Conservation (phyloP, 208 protist species). For the Endotrypanum monterogeii region DNA sequence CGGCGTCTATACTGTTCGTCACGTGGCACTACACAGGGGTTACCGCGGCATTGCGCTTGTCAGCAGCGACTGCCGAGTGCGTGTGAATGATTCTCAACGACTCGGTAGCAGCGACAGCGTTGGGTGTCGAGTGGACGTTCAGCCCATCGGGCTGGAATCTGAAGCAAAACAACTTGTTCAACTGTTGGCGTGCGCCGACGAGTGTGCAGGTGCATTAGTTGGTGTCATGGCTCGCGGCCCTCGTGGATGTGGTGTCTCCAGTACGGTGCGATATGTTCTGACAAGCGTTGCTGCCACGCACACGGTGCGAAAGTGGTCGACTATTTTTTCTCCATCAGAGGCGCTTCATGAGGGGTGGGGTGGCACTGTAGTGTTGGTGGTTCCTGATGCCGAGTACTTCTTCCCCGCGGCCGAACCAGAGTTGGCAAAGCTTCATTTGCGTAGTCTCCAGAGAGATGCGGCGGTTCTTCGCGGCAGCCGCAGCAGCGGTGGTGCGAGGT, state of each 20-base stretch:
- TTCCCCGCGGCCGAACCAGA: conserved; percentile 55
- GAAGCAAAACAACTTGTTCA: conserved; percentile 29
- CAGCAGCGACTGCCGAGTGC: conserved; percentile 42
- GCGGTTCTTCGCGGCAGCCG: conserved; percentile 28
- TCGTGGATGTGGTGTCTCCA: conserved; percentile 52
- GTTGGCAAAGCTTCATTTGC: conserved; percentile 35
- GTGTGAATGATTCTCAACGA: conserved; percentile 46
- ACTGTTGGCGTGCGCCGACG: conserved; percentile 29
- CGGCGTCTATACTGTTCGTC: conserved; percentile 49
- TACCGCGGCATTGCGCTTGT: conserved; percentile 66
- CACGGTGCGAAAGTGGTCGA: conserved; percentile 46
- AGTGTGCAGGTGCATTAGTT: conserved; percentile 22
- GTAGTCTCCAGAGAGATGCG: conserved; percentile 32
- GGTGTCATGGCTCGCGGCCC: conserved; percentile 60
- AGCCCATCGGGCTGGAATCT: conserved; percentile 45
- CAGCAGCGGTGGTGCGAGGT: conserved; percentile 14
- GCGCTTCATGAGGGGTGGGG: conserved; percentile 9
- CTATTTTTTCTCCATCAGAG: conserved; percentile 19
- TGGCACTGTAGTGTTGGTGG: conserved; percentile 35
- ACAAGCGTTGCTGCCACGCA: conserved; percentile 5
- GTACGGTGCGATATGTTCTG: conserved; percentile 36
- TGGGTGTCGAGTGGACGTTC: neutral
- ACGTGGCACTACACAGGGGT: conserved; percentile 40
- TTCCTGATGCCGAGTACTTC: conserved; percentile 38
- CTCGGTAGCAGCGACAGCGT: neutral